Conservation (phyloP, 768 basidiomycete genomes). For the Suillus fuscotomentosus region DNA sequence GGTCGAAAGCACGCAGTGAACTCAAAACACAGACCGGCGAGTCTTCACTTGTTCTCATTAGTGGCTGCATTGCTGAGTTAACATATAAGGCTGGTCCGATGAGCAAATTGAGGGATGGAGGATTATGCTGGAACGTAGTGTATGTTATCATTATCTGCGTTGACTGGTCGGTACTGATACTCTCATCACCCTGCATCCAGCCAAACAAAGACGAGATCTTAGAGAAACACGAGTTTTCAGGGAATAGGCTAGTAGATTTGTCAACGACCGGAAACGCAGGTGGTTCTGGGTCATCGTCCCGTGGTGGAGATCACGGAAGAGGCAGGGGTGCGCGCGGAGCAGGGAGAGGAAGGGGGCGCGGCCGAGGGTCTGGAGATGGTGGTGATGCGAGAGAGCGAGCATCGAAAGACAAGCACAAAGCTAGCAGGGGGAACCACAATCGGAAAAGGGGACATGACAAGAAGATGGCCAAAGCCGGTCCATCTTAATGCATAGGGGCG, state of each 20-base stretch:
- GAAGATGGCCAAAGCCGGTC: conserved; percentile 71
- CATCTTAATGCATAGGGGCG: conserved; percentile 17
- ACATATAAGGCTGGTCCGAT: conserved; percentile 61
- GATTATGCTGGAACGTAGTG: conserved; percentile 87
- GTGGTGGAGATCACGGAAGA: conserved; percentile 41
- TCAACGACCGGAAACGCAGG: neutral
- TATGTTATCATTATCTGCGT: conserved; percentile 37
- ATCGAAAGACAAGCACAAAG: conserved; percentile 76
- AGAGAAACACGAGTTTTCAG: conserved; percentile 73
- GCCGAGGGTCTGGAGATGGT: conserved; percentile 37
- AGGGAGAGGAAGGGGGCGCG: conserved; percentile 35
- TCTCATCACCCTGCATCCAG: conserved; percentile 30
- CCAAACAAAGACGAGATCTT: conserved; percentile 74
- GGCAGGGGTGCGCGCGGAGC: conserved; percentile 40
- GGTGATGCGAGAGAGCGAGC: conserved; percentile 55
- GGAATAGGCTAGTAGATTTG: conserved; percentile 43
- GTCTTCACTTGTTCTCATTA: conserved; percentile 9
- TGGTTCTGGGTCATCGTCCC: conserved; percentile 13
- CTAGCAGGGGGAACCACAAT: conserved; percentile 67
- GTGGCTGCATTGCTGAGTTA: neutral
- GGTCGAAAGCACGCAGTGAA: conserved; percentile 63
- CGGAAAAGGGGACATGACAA: conserved; percentile 86
- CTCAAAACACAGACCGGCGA: conserved; percentile 68
- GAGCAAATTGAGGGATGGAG: conserved; percentile 93
- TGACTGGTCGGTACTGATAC: conserved; percentile 6